phyloP scores from a whole-genome alignment of 176 grass and related monocot genomes.

The Oryza meridionalis region DNA sequence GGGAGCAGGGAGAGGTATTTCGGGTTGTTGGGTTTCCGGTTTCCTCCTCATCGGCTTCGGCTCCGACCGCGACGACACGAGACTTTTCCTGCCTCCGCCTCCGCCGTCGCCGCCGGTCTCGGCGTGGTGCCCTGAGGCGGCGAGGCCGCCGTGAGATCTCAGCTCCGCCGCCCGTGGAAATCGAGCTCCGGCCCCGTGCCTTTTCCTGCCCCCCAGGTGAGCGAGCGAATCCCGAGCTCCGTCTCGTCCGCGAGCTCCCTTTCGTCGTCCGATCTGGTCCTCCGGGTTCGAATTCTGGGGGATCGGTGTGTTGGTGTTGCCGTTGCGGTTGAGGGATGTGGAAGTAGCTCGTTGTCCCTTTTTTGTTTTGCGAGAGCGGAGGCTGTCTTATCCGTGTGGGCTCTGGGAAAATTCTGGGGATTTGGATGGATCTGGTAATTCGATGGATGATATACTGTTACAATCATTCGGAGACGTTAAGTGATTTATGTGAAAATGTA shows the following conservation, averaged over 20 bases:
- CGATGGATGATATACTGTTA: neutral
- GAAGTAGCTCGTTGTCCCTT: neutral
- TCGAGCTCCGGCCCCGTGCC: neutral
- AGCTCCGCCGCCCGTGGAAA: neutral
- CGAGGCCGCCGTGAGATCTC: constrained; percentile 31
- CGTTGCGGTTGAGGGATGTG: neutral
- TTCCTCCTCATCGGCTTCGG: neutral
- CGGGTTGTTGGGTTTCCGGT: constrained; percentile 36
- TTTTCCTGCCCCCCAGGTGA: constrained; percentile 13
- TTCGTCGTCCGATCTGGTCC: constrained; percentile 23
- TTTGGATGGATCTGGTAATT: neutral
- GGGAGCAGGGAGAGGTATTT: neutral
- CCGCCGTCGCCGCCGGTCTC: constrained; percentile 13
- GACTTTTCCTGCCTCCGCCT: neutral
- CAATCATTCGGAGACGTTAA: neutral
- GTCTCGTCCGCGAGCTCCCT: constrained; percentile 4
- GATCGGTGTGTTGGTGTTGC: neutral
- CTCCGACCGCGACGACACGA: constrained; percentile 13
- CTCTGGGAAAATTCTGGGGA: neutral
- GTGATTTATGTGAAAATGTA: neutral
- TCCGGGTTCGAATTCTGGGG: neutral
- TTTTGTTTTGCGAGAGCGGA: neutral
- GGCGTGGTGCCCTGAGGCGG: constrained; percentile 28
- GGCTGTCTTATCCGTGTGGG: neutral
- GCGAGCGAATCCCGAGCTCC: neutral